Evolutionary conservation across 2,329 filamentous ascomycete species (phyloP).

Genomic region (Rutstroemia sydowiana): DNA sequence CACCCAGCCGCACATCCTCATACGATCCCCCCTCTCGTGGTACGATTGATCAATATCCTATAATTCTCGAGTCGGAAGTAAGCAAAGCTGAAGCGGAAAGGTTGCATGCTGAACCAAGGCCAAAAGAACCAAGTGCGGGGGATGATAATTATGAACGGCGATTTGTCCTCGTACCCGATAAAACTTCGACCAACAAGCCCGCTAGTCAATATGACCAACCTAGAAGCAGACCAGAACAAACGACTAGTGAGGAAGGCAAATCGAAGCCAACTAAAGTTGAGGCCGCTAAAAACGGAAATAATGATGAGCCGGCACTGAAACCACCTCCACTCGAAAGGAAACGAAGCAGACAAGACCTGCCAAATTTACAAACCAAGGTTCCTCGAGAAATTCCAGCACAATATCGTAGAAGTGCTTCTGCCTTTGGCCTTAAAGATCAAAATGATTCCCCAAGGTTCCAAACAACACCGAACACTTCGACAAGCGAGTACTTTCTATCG

Average conservation of each 20-base stretch:
- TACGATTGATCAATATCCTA: conserved; percentile 58
- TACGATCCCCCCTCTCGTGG: conserved; percentile 57
- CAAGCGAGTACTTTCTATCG: conserved; percentile 37
- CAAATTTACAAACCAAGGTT: conserved; percentile 28
- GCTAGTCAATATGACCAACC: neutral
- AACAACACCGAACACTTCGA: conserved; percentile 12
- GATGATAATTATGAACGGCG: conserved; percentile 44
- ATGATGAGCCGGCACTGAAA: neutral
- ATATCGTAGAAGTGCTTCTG: conserved; percentile 26
- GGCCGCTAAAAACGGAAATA: neutral
- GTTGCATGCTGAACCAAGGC: conserved; percentile 19
- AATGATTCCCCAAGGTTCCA: conserved; percentile 28
- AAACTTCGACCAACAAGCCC: conserved; percentile 8
- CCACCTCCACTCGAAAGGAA: conserved; percentile 18
- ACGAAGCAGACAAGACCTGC: conserved; percentile 28
- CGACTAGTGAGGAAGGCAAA: conserved; percentile 3
- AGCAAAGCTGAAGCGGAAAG: conserved; percentile 26
- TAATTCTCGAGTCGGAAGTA: conserved; percentile 53
- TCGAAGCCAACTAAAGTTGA: neutral
- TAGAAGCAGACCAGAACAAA: conserved; percentile 4
- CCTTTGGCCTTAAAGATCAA: conserved; percentile 17
- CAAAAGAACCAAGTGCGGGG: conserved; percentile 12
- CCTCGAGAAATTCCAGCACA: conserved; percentile 26
- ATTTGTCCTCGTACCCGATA: conserved; percentile 50
- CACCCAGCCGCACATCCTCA: conserved; percentile 27